Percentiles rank a stretch among this genome's conserved stretches.
Evolutionary conservation across 371 early-diverging fungal genomes (phyloP).

Genomic region (Apophysomyces variabilis): DNA sequence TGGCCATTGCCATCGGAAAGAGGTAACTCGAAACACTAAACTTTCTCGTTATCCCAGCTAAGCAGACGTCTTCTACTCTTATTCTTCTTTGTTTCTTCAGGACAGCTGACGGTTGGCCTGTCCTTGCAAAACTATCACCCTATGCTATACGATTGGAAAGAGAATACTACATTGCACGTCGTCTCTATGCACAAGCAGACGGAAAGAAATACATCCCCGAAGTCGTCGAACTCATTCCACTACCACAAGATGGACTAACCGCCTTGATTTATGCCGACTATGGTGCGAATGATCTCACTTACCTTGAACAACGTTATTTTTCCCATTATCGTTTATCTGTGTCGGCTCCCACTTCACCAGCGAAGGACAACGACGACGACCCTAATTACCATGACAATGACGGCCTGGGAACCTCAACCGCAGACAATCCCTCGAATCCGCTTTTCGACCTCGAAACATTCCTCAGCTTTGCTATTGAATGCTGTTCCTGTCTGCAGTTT

Average conservation of each 20-base stretch:
- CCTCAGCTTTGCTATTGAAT: conserved; percentile 39
- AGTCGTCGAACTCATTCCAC: conserved; percentile 38
- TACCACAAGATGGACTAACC: conserved; percentile 41
- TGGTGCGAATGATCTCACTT: conserved; percentile 13
- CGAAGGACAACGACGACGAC: conserved; percentile 9
- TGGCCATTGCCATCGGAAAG: conserved; percentile 42
- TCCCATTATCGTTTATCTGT: conserved; percentile 18
- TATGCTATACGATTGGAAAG: conserved; percentile 43
- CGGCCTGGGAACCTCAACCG: neutral
- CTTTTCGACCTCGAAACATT: conserved; percentile 28
- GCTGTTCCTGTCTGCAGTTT: conserved; percentile 46
- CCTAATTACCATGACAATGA: neutral
- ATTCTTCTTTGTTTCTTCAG: conserved; percentile 5
- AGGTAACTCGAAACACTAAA: conserved; percentile 25
- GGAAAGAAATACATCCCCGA: conserved; percentile 37
- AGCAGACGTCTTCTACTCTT: neutral
- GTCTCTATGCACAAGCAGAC: conserved; percentile 36
- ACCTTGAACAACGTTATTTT: conserved; percentile 22
- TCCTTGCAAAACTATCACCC: conserved; percentile 46
- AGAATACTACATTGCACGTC: conserved; percentile 46
- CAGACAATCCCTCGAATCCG: conserved; percentile 5
- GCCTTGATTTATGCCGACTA: conserved; percentile 38
- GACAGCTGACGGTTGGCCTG: conserved; percentile 31
- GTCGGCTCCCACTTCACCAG: neutral
- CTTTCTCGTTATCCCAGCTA: neutral